Evolutionary conservation across 441 rosid species (phyloP).

Genomic region (Gossypium lobatum): DNA sequence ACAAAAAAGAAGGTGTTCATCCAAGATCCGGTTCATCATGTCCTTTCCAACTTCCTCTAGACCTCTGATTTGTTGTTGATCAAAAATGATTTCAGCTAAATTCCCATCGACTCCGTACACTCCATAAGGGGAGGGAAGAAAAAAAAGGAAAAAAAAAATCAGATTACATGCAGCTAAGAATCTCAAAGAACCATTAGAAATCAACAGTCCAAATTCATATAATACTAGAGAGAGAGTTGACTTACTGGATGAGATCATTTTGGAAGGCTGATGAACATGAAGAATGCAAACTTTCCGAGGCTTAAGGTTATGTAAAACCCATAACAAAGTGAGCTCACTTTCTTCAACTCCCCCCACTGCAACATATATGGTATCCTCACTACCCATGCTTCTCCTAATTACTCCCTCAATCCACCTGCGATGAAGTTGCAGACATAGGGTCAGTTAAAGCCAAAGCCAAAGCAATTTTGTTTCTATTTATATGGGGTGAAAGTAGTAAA

Average conservation of each 20-base stretch:
- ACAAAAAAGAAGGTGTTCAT: conserved; percentile 47
- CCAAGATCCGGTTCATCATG: conserved; percentile 18
- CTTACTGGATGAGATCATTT: conserved; percentile 31
- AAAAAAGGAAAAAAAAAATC: background rate
- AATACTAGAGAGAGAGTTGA: background rate
- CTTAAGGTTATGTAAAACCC: conserved; percentile 48
- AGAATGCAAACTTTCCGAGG: conserved; percentile 37
- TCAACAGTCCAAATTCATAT: background rate
- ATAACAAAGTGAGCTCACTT: conserved; percentile 46
- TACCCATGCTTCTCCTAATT: background rate
- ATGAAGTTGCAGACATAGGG: background rate
- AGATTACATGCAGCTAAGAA: background rate
- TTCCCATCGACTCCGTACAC: conserved; percentile 4
- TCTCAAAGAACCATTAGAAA: background rate
- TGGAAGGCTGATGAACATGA: conserved; percentile 55
- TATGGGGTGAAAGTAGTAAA: background rate
- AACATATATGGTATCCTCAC: conserved; percentile 41
- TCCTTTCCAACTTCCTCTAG: background rate
- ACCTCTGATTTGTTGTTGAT: background rate
- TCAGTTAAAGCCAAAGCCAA: background rate
- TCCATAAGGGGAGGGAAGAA: background rate
- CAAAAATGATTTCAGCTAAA: background rate
- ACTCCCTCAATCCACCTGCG: background rate
- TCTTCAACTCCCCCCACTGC: conserved; percentile 59
- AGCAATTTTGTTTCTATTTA: background rate